A percentile compares a stretch with the other conserved stretches of the same genome.
These are phyloP conservation scores for Globisporangium takayamanum DNA, from an alignment of 352 stramenopile species.

Conservation along the genomic window DNA sequence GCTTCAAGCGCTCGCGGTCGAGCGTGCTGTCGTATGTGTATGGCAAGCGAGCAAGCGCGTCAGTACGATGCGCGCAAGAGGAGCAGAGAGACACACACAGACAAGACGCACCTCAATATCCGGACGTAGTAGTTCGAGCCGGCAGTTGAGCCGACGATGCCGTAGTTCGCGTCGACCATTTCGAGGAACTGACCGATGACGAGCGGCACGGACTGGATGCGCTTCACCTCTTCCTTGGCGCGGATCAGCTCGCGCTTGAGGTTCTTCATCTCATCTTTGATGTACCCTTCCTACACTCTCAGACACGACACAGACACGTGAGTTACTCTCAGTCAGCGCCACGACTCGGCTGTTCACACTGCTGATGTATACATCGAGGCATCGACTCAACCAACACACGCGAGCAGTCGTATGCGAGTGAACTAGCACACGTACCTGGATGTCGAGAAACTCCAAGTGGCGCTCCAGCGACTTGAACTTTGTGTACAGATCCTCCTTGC, in stretches of 20 bases:
- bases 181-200: conserved; percentile 99
- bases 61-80: background rate
- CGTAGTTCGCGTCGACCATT: conserved; percentile 99
- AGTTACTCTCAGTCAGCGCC: no score
- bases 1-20: conserved; percentile 98
- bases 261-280: conserved; percentile 99
- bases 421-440: conserved; percentile 33
- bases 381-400: no score
- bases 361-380: background rate
- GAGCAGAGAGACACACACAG: conserved; percentile 10
- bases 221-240: conserved; percentile 98
- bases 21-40: conserved; percentile 77
- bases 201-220: conserved; percentile 99
- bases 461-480: conserved; percentile 77
- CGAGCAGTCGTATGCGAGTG: no score
- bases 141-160: conserved; percentile 96
- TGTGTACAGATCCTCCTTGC: conserved; percentile 66
- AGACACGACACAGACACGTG: no score
- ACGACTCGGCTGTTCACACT: no score
- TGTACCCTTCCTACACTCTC: conserved; percentile 91
- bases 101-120: conserved; percentile 68
- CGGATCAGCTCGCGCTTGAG: conserved; percentile 98
- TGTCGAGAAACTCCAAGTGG: conserved; percentile 81
- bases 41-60: background rate
- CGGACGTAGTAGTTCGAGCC: conserved; percentile 99